Evolutionary conservation across 2,329 filamentous ascomycete species (phyloP).

Genomic region (Chaetomiaceae sp.): DNA sequence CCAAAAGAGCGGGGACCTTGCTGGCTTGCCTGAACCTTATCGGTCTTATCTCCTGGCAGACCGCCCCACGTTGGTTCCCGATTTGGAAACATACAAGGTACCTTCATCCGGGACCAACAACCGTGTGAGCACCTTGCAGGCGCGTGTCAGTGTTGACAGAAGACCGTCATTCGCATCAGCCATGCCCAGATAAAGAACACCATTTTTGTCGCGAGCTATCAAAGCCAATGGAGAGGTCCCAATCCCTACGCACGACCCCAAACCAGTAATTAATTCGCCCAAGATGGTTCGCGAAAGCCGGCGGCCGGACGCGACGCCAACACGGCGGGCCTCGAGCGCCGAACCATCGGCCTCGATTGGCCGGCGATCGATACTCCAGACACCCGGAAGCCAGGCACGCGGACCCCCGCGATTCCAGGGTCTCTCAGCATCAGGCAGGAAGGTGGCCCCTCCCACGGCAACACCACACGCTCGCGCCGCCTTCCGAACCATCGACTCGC

Average conservation of each 20-base stretch:
- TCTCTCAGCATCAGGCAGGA: conserved; percentile 43
- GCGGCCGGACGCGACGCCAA: conserved; percentile 28
- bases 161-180: too few relatives aligned
- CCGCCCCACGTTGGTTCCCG: not conserved
- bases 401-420: conserved; percentile 35
- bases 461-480: conserved; percentile 61
- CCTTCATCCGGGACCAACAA: too few relatives aligned
- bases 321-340: conserved; percentile 30
- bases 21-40: not conserved
- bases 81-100: conserved; percentile 1
- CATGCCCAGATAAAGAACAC: not conserved
- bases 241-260: not conserved
- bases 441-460: conserved; percentile 33
- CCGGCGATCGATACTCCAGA: conserved; percentile 36
- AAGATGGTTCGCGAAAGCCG: conserved; percentile 23
- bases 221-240: too few relatives aligned
- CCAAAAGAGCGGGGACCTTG: not conserved
- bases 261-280: not conserved
- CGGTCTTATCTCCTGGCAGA: not conserved
- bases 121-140: not conserved
- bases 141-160: not conserved
- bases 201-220: not conserved
- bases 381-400: conserved; percentile 36
- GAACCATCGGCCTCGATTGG: conserved; percentile 36
- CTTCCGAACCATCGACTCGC: conserved; percentile 52